Evolutionary conservation across 495 filamentous ascomycete genomes (phyloP).

Genomic region (Penicillium angulare): DNA sequence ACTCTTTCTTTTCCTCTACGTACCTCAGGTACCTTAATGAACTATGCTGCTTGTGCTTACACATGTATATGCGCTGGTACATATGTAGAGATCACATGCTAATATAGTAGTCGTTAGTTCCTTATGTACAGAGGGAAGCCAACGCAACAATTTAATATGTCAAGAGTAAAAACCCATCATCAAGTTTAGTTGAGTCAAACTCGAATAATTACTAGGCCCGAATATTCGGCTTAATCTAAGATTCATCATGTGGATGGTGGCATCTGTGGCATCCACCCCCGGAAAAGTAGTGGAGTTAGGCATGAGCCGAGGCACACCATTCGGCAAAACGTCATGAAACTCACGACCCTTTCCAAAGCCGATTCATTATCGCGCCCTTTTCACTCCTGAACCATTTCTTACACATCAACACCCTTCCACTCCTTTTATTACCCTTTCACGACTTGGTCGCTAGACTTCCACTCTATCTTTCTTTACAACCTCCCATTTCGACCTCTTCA

Average conservation of each 20-base stretch:
- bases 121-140: too few relatives aligned
- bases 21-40: too few relatives aligned
- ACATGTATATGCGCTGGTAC: too few relatives aligned
- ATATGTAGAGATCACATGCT: neutral
- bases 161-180: too few relatives aligned
- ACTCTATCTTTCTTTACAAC: neutral
- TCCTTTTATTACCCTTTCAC: too few relatives aligned
- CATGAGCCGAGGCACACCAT: conserved; percentile 40
- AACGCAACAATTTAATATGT: too few relatives aligned
- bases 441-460: too few relatives aligned
- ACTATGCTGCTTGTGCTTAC: too few relatives aligned
- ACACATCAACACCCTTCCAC: conserved; percentile 8
- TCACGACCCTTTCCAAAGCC: conserved; percentile 24
- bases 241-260: neutral
- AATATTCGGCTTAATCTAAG: neutral
- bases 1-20: too few relatives aligned
- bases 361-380: conserved; percentile 35
- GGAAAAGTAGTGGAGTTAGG: conserved; percentile 6
- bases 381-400: conserved; percentile 9
- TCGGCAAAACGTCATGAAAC: conserved; percentile 49
- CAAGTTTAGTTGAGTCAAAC: too few relatives aligned
- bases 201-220: too few relatives aligned
- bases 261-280: neutral
- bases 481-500: neutral
- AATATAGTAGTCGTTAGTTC: too few relatives aligned